Conservation (phyloP, 148 eudicot genomes). For the Rhododendron ferrugineum region DNA sequence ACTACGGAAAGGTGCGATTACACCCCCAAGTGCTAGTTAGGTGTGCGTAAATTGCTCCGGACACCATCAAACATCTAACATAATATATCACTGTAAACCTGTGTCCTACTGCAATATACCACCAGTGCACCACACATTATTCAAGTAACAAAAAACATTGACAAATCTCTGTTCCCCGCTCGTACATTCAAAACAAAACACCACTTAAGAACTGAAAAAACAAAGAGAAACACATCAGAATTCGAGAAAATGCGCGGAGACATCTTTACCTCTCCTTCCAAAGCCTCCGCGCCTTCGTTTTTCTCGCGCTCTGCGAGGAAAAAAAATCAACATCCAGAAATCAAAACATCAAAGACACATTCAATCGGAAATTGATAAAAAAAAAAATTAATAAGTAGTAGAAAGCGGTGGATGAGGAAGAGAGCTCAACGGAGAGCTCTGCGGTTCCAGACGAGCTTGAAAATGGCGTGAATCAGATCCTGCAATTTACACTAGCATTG, state of each 20-base stretch:
- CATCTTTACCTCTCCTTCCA: constrained; percentile 37
- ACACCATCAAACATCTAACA: neutral
- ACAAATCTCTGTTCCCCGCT: neutral
- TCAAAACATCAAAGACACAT: neutral
- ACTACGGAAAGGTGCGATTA: neutral
- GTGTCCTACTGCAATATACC: neutral
- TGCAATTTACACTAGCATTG: constrained; percentile 14
- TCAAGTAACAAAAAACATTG: neutral
- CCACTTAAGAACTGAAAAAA: neutral
- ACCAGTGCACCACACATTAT: neutral
- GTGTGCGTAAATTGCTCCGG: neutral
- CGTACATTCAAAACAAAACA: neutral
- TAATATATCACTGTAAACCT: neutral
- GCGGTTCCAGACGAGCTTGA: constrained; percentile 69
- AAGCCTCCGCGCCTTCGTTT: constrained; percentile 40
- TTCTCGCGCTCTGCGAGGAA: constrained; percentile 50
- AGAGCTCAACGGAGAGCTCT: constrained; percentile 48
- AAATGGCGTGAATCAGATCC: constrained; percentile 79
- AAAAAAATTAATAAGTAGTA: neutral
- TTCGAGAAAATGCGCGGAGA: neutral
- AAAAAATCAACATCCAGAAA: neutral
- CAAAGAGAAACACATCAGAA: neutral
- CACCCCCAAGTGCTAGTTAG: neutral
- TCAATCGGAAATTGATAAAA: neutral
- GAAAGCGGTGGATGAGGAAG: neutral